phyloP scores from a whole-genome alignment of 306 rosid genomes.

The Pyrus betulifolia region DNA sequence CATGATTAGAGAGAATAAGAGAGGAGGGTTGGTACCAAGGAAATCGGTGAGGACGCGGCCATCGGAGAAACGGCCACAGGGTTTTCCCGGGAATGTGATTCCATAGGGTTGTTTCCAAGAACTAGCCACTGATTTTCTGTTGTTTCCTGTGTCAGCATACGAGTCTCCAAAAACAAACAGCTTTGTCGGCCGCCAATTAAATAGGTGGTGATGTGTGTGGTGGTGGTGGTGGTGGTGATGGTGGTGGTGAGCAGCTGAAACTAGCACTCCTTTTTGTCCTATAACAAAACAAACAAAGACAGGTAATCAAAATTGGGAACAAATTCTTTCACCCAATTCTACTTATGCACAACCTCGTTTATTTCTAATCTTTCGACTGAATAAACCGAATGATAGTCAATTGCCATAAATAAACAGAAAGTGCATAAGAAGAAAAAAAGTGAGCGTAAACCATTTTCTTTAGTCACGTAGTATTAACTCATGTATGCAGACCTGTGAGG shows the following conservation, averaged over 20 bases:
- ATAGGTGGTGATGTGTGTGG: slow-evolving; percentile 1
- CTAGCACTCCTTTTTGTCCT: slow-evolving; percentile 6
- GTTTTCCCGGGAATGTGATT: slow-evolving; percentile 51
- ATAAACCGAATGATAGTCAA: background rate
- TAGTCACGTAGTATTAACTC: background rate
- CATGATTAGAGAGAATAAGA: background rate
- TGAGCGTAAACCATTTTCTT: background rate
- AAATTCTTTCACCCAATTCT: background rate
- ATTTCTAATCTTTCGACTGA: background rate
- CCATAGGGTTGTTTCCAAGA: slow-evolving; percentile 50
- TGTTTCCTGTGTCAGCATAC: slow-evolving; percentile 45
- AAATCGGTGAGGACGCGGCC: slow-evolving; percentile 51
- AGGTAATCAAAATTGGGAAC: background rate
- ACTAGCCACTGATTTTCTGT: slow-evolving; percentile 23
- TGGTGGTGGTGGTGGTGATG: slow-evolving; percentile 7
- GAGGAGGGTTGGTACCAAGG: slow-evolving; percentile 24
- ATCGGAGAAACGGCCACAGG: slow-evolving; percentile 49
- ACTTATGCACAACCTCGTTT: background rate
- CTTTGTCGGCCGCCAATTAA: slow-evolving; percentile 21
- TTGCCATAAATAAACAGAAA: background rate
- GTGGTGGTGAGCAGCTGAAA: background rate
- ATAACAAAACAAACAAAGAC: background rate
- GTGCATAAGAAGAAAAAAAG: background rate
- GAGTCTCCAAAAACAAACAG: slow-evolving; percentile 51
- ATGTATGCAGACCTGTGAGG: background rate